Conservation (phyloP, 352 stramenopile genomes). For the Globisporangium acanthophoron region DNA sequence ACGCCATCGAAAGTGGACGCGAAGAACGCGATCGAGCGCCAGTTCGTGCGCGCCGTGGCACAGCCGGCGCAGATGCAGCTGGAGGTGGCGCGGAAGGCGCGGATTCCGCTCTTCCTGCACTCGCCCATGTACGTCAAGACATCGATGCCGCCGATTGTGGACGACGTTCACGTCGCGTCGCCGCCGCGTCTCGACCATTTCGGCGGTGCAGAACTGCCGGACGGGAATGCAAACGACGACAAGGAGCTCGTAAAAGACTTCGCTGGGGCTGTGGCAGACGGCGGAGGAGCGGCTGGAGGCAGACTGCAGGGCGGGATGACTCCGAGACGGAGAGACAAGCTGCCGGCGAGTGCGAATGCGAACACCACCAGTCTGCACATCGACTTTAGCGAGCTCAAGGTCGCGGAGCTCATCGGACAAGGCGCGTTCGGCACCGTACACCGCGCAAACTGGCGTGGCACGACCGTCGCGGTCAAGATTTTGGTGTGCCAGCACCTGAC, state of each 20-base stretch:
- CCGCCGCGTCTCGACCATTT: constrained; percentile 15
- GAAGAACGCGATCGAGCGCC: constrained; percentile 53
- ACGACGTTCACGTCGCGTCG: constrained; percentile 21
- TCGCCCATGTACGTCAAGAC: constrained; percentile 85
- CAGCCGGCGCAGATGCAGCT: constrained; percentile 85
- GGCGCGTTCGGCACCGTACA: constrained; percentile 84
- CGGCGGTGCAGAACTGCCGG: constrained; percentile 12
- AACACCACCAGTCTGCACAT: constrained; percentile 75
- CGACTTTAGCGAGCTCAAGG: constrained; percentile 70
- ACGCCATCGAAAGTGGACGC: constrained; percentile 39
- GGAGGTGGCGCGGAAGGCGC: constrained; percentile 73
- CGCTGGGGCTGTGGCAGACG: not conserved
- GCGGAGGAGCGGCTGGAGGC: not conserved
- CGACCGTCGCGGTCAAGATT: constrained; percentile 81
- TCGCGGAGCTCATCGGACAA: constrained; percentile 81
- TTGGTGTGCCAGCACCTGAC: constrained; percentile 80
- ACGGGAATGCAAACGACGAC: constrained; percentile 12
- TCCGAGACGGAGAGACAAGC: constrained; percentile 32
- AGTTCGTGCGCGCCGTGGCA: constrained; percentile 61
- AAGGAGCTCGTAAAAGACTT: constrained; percentile 3
- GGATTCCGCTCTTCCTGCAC: constrained; percentile 81
- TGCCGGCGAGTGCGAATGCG: constrained; percentile 39
- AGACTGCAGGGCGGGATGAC: constrained; percentile 15
- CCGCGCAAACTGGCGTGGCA: constrained; percentile 63
- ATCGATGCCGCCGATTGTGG: constrained; percentile 47